Evolutionary conservation across 192 early-diverging fungal genomes (phyloP).

Genomic region (Umbelopsis sp.): DNA sequence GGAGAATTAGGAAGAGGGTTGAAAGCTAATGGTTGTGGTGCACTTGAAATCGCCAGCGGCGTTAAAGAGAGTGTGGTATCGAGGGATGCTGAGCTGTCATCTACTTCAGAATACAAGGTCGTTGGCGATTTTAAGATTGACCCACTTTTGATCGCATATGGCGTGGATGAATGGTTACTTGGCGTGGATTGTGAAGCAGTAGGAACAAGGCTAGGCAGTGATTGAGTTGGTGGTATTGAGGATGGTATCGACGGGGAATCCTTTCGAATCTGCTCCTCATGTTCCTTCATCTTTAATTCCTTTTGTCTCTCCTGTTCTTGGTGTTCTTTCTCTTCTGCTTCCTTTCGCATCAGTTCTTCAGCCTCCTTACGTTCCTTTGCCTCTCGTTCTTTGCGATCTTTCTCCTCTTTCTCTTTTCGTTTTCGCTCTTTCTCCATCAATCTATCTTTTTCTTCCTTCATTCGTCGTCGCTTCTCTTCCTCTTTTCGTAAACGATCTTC

Average conservation of each 20-base stretch:
- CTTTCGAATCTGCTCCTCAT: neutral
- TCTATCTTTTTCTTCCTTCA: conserved; percentile 54
- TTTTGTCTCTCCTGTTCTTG: conserved; percentile 39
- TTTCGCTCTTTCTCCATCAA: conserved; percentile 37
- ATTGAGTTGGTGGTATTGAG: neutral
- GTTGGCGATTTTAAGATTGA: neutral
- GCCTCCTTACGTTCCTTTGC: conserved; percentile 36
- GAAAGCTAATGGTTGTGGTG: neutral
- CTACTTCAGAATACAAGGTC: neutral
- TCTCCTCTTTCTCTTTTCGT: conserved; percentile 40
- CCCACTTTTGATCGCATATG: neutral
- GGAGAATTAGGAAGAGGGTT: conserved; percentile 7
- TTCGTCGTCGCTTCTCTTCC: conserved; percentile 52
- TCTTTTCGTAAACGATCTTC: conserved; percentile 63
- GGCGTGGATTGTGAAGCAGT: neutral
- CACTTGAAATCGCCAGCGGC: neutral
- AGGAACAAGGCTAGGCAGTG: neutral
- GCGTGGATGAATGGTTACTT: neutral
- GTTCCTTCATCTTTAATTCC: conserved; percentile 3
- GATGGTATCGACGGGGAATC: neutral
- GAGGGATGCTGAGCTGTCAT: neutral
- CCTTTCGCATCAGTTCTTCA: conserved; percentile 54
- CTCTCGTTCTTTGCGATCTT: conserved; percentile 39
- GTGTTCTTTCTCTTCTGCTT: conserved; percentile 48
- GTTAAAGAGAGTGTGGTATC: conserved; percentile 11